Conservation (phyloP, 129 eudicot species). For the Ambrosia trifida region DNA sequence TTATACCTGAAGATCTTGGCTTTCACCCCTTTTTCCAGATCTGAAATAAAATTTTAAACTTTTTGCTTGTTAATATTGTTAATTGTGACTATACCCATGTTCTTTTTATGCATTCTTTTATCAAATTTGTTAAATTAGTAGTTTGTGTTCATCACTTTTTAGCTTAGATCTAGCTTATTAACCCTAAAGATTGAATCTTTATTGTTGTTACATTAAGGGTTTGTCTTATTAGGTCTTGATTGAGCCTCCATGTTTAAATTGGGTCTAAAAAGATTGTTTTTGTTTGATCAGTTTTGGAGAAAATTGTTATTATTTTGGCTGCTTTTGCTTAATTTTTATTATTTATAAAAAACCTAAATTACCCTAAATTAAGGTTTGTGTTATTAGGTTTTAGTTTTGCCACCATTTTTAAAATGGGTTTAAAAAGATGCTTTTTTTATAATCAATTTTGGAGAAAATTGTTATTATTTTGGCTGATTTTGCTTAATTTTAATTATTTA, state of each 20-base stretch:
- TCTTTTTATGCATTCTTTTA: not conserved
- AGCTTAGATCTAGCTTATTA: slow-evolving; percentile 17
- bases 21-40: slow-evolving; percentile 10
- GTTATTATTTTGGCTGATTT: not conserved
- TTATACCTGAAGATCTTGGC: slow-evolving; percentile 12
- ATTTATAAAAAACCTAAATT: too few species aligned
- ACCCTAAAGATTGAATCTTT: not conserved
- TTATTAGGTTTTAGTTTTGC: not conserved
- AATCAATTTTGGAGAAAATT: not conserved
- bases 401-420: not conserved
- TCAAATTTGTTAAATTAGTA: not conserved
- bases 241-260: slow-evolving; percentile 10
- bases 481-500: not conserved
- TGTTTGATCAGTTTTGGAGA: not conserved
- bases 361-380: too few species aligned
- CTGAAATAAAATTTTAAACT: not conserved
- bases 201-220: not conserved
- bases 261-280: not conserved
- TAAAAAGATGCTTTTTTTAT: not conserved
- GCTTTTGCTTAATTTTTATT: too few species aligned
- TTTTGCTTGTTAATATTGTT: not conserved
- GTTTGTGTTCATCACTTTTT: not conserved
- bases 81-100: not conserved
- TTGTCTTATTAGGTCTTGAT: slow-evolving; percentile 1
- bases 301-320: not conserved